Evolutionary conservation across 768 basidiomycete species (phyloP).

Genomic region (Tylopilus subfusipes): DNA sequence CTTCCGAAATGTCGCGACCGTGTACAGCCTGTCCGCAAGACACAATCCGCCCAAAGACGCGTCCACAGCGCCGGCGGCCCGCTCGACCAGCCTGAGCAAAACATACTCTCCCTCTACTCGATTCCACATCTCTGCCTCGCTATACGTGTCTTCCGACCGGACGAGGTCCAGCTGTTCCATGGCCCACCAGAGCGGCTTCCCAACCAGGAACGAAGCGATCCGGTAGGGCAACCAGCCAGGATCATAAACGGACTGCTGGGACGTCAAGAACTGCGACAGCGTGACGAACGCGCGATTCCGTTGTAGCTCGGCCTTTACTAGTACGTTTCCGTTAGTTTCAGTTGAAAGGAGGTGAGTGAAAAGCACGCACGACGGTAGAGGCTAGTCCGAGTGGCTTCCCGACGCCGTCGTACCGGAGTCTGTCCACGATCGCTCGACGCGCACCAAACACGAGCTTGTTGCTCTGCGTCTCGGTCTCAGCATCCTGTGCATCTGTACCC

Average conservation of each 20-base stretch:
- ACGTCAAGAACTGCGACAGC: slow-evolving; percentile 50
- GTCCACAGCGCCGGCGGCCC: slow-evolving; percentile 56
- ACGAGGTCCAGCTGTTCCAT: slow-evolving; percentile 75
- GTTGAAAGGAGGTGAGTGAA: background rate
- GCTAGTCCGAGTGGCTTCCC: slow-evolving; percentile 75
- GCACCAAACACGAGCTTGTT: slow-evolving; percentile 64
- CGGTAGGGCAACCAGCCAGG: slow-evolving; percentile 67
- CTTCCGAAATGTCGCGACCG: slow-evolving; percentile 53
- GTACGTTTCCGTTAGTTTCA: slow-evolving; percentile 34
- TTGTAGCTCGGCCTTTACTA: slow-evolving; percentile 69
- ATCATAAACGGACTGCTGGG: slow-evolving; percentile 62
- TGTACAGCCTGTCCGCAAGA: slow-evolving; percentile 62
- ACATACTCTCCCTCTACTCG: slow-evolving; percentile 72
- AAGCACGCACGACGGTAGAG: slow-evolving; percentile 64
- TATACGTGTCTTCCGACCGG: slow-evolving; percentile 52
- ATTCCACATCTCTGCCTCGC: slow-evolving; percentile 48
- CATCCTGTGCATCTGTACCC: slow-evolving; percentile 5
- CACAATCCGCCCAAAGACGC: slow-evolving; percentile 40
- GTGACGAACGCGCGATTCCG: slow-evolving; percentile 44
- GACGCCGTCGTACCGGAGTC: slow-evolving; percentile 59
- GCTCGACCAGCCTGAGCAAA: slow-evolving; percentile 58
- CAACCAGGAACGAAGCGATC: slow-evolving; percentile 67
- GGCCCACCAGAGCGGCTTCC: slow-evolving; percentile 84
- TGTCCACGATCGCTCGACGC: slow-evolving; percentile 50
- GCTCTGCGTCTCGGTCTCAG: slow-evolving; percentile 17